phyloP scores from a whole-genome alignment of 345 rosid genomes.

The Turritis glabra region DNA sequence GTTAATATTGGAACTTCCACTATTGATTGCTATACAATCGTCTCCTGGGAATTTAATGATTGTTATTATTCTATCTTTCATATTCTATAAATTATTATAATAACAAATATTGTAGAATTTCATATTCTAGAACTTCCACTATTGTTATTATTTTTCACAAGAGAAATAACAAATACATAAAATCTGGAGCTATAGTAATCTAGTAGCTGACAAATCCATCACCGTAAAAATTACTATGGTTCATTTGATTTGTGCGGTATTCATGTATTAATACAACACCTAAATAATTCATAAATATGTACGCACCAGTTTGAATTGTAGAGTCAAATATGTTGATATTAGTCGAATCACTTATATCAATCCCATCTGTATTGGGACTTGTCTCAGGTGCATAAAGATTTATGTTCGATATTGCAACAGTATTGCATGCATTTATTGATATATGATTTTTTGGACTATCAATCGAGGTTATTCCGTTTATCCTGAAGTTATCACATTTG shows the following conservation, averaged over 20 bases:
- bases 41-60: conserved; percentile 5
- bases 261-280: neutral
- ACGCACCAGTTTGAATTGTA: conserved; percentile 18
- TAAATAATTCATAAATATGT: neutral
- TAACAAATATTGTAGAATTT: too few species aligned
- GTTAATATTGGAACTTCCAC: conserved; percentile 28
- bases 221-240: too few species aligned
- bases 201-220: neutral
- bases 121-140: neutral
- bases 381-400: conserved; percentile 16
- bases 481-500: neutral
- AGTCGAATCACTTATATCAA: conserved; percentile 12
- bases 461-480: conserved; percentile 14
- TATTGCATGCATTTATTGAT: conserved; percentile 5
- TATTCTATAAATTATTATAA: neutral
- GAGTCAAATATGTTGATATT: conserved; percentile 20
- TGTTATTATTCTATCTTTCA: neutral
- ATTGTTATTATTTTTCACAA: neutral
- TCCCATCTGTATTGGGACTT: conserved; percentile 34
- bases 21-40: conserved; percentile 37
- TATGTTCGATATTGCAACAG: conserved; percentile 20
- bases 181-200: neutral
- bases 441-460: conserved; percentile 31
- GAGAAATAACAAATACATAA: neutral
- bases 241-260: neutral